Percentiles rank a stretch among this genome's conserved stretches.
Conservation (phyloP, 352 stramenopile genomes). For the Phytophthora sp. region DNA sequence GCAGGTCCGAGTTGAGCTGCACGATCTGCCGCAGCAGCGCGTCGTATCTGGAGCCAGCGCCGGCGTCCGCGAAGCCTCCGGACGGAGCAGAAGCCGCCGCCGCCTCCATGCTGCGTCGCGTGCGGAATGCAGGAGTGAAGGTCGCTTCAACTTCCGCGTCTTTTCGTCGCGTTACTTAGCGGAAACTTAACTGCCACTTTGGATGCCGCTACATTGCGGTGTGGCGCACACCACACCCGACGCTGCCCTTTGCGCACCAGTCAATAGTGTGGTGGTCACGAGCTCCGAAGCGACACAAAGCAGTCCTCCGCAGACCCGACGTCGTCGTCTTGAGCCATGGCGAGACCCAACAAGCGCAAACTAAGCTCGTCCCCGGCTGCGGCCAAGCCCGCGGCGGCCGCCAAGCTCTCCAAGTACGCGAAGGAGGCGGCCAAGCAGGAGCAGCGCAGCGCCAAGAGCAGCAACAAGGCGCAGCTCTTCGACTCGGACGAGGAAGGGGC, state of each 20-base stretch:
- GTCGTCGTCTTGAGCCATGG: constrained; percentile 36
- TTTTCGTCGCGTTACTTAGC: constrained; percentile 9
- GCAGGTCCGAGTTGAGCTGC: constrained; percentile 82
- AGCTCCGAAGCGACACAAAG: constrained; percentile 44
- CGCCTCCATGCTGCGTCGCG: constrained; percentile 12
- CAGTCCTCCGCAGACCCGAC: constrained; percentile 5
- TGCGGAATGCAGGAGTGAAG: constrained; percentile 27
- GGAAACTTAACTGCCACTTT: constrained; percentile 14
- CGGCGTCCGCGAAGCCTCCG: constrained; percentile 4
- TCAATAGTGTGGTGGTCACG: constrained; percentile 42
- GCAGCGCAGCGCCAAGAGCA: constrained; percentile 35
- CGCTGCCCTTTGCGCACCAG: constrained; percentile 41
- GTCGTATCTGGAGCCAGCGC: constrained; percentile 55
- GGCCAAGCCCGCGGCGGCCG: constrained; percentile 20
- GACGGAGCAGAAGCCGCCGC: constrained; percentile 4
- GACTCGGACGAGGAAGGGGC: constrained; percentile 70
- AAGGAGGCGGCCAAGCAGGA: constrained; percentile 83
- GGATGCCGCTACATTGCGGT: constrained; percentile 3
- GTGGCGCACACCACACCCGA: constrained; percentile 17
- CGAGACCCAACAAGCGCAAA: constrained; percentile 67
- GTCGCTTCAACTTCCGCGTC: constrained; percentile 34
- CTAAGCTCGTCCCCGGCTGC: constrained; percentile 29
- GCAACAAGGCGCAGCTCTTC: constrained; percentile 67
- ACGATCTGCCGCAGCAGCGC: constrained; percentile 83
- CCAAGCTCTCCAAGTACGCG: constrained; percentile 71